Percentiles rank a stretch among this genome's conserved stretches.
Evolutionary conservation across 345 rosid genomes (phyloP).

Genomic region (Carallia brachiata): DNA sequence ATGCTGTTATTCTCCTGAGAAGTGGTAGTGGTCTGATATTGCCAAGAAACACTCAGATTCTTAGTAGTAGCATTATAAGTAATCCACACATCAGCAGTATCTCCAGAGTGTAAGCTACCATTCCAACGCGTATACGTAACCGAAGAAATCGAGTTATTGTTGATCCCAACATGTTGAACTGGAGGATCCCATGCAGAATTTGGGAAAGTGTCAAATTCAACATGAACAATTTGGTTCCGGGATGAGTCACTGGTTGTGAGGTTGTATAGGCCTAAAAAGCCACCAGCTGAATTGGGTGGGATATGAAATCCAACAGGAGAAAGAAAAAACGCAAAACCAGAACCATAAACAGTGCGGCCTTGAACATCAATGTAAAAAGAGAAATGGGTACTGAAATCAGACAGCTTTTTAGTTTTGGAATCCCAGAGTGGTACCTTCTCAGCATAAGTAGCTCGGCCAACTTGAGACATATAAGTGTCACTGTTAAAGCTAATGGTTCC

Average conservation of each 20-base stretch:
- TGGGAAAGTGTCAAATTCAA: conserved; percentile 24
- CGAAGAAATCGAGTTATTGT: conserved; percentile 23
- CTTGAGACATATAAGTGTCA: conserved; percentile 13
- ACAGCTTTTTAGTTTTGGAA: conserved; percentile 6
- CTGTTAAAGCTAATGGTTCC: conserved; percentile 23
- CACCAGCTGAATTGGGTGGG: conserved; percentile 26
- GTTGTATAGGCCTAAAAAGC: conserved; percentile 31
- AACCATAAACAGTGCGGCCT: neutral
- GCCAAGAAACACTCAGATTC: conserved; percentile 39
- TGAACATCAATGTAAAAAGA: conserved; percentile 15
- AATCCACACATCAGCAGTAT: conserved; percentile 30
- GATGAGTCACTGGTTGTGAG: conserved; percentile 7
- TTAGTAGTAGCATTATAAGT: conserved; percentile 33
- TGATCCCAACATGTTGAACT: conserved; percentile 26
- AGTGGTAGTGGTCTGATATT: conserved; percentile 10
- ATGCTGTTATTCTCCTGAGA: conserved; percentile 25
- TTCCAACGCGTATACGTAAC: conserved; percentile 33
- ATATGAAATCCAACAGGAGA: conserved; percentile 26
- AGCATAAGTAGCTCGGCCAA: conserved; percentile 27
- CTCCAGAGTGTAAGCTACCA: conserved; percentile 23
- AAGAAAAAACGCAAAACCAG: conserved; percentile 34
- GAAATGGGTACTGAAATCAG: conserved; percentile 32
- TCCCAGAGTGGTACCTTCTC: conserved; percentile 27
- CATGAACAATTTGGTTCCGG: conserved; percentile 14
- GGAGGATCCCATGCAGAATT: conserved; percentile 33